Percentiles rank a stretch among this genome's conserved stretches.
These are phyloP conservation scores for Sanghuangporus sanghuang DNA, from an alignment of 1,284 basidiomycete genomes.

Conservation along the genomic window DNA sequence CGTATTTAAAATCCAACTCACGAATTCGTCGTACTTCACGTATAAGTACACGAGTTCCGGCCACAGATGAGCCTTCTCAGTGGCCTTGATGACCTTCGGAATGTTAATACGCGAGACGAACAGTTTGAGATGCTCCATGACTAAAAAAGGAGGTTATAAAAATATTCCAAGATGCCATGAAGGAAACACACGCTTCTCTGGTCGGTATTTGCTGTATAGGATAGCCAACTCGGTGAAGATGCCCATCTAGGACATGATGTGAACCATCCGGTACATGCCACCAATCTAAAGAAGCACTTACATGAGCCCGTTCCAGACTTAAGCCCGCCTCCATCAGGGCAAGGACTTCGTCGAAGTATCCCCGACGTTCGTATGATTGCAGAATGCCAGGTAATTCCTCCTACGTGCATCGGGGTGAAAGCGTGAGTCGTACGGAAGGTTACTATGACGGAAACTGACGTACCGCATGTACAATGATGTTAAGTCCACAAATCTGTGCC, in stretches of 20 bases:
- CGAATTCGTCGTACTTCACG: slow-evolving; percentile 95
- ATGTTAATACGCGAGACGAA: slow-evolving; percentile 98
- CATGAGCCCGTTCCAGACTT: slow-evolving; percentile 93
- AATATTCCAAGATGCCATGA: neutral
- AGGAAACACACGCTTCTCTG: slow-evolving; percentile 72
- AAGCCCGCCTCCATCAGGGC: slow-evolving; percentile 90
- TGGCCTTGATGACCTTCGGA: slow-evolving; percentile 89
- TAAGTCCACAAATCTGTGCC: slow-evolving; percentile 97
- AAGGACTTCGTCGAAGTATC: slow-evolving; percentile 94
- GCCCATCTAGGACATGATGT: slow-evolving; percentile 52
- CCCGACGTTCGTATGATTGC: slow-evolving; percentile 84
- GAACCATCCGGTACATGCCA: slow-evolving; percentile 4
- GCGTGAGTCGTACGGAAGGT: slow-evolving; percentile 1
- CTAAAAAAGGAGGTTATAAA: slow-evolving; percentile 30
- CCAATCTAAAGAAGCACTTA: slow-evolving; percentile 36
- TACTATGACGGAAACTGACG: slow-evolving; percentile 25
- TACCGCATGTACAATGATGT: slow-evolving; percentile 89
- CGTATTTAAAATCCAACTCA: slow-evolving; percentile 32
- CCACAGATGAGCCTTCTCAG: slow-evolving; percentile 98
- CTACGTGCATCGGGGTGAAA: slow-evolving; percentile 28
- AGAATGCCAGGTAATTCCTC: slow-evolving; percentile 88
- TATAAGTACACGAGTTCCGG: slow-evolving; percentile 98
- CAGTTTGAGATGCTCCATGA: slow-evolving; percentile 98
- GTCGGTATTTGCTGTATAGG: slow-evolving; percentile 94
- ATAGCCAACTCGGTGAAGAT: slow-evolving; percentile 95